These are phyloP conservation scores for Peronospora tabacina DNA, from an alignment of 352 stramenopile species.

Conservation along the genomic window DNA sequence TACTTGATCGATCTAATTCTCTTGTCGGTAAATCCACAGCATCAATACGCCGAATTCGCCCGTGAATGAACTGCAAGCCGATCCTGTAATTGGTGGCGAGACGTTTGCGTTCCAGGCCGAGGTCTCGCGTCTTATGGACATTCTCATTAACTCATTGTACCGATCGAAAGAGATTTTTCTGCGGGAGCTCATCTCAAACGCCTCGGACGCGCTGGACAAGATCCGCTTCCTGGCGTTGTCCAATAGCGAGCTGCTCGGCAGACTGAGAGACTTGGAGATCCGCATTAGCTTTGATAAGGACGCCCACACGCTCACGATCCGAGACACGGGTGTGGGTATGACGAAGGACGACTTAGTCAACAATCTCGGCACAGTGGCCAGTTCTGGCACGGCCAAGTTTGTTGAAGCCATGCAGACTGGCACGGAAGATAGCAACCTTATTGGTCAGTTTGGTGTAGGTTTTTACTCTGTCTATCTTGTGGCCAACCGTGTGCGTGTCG, in stretches of 20 bases:
- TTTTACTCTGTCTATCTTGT: conserved; percentile 99
- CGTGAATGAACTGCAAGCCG: conserved; percentile 41
- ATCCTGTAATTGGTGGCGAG: conserved; percentile 50
- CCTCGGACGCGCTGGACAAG: conserved; percentile 98
- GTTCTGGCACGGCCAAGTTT: conserved; percentile 98
- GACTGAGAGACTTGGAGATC: conserved; percentile 91
- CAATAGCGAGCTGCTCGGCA: conserved; percentile 66
- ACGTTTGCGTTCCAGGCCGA: conserved; percentile 93
- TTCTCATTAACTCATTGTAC: conserved; percentile 98
- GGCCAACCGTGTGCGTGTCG: conserved; percentile 91
- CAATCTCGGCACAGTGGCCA: conserved; percentile 96
- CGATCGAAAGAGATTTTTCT: conserved; percentile 99
- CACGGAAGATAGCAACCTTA: conserved; percentile 91
- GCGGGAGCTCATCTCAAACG: conserved; percentile 98
- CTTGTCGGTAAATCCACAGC: conserved; percentile 13
- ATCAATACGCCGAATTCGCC: conserved; percentile 30
- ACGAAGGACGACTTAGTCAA: conserved; percentile 96
- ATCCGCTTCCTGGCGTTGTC: conserved; percentile 96
- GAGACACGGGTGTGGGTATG: conserved; percentile 98
- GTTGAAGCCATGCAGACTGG: conserved; percentile 91
- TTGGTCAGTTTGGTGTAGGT: conserved; percentile 99
- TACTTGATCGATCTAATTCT: background rate
- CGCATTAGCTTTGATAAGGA: conserved; percentile 95
- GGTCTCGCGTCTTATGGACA: conserved; percentile 98
- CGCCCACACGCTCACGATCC: conserved; percentile 95